Conservation (phyloP, 768 basidiomycete species). For the Heimioporus sp. region DNA sequence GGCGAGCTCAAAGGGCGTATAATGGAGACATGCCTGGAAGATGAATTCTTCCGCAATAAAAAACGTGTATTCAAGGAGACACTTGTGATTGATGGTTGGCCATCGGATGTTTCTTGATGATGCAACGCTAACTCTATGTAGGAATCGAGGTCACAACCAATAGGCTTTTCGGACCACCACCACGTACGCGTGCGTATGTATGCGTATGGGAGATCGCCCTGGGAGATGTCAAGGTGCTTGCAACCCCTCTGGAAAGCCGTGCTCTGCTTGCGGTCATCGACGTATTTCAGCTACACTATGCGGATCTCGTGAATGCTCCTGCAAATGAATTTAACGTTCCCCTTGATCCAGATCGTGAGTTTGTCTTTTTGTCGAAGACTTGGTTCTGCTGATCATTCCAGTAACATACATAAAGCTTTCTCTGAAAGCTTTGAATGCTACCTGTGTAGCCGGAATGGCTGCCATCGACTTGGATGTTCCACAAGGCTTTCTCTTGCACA, state of each 20-base stretch:
- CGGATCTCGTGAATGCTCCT: constrained; percentile 79
- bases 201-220: constrained; percentile 92
- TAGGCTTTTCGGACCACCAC: constrained; percentile 87
- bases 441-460: constrained; percentile 51
- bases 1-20: constrained; percentile 57
- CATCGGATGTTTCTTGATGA: background rate
- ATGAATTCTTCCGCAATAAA: constrained; percentile 29
- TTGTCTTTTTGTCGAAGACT: background rate
- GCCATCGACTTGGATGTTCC: constrained; percentile 56
- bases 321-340: constrained; percentile 61
- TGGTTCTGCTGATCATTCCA: constrained; percentile 29
- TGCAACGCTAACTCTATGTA: constrained; percentile 22
- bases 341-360: constrained; percentile 76
- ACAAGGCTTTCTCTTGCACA: constrained; percentile 60
- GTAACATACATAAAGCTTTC: constrained; percentile 83
- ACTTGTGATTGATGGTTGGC: constrained; percentile 51
- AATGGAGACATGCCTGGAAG: constrained; percentile 45
- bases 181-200: constrained; percentile 79
- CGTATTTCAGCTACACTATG: constrained; percentile 67
- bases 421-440: constrained; percentile 51
- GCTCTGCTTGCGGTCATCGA: constrained; percentile 50
- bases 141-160: constrained; percentile 80
- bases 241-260: constrained; percentile 54
- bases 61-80: constrained; percentile 27
- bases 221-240: constrained; percentile 55